These are phyloP conservation scores for Candida ulmi DNA, from an alignment of 805 yeast genomes.

Conservation along the genomic window DNA sequence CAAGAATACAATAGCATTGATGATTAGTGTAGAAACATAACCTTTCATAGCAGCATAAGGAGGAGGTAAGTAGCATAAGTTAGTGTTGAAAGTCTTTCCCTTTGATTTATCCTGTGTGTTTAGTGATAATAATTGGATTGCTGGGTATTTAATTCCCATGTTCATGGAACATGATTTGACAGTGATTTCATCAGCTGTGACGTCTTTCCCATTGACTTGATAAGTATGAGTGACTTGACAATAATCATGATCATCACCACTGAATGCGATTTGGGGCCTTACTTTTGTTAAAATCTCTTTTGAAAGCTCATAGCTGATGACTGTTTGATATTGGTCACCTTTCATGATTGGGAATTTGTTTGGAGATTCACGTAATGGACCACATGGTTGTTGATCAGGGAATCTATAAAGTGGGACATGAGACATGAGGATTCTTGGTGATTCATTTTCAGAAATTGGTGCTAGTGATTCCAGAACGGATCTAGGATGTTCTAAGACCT, in stretches of 20 bases:
- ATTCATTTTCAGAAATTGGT: slow-evolving; percentile 18
- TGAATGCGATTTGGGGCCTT: slow-evolving; percentile 64
- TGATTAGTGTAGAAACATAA: slow-evolving; percentile 25
- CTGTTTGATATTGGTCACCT: slow-evolving; percentile 90
- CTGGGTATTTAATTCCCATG: slow-evolving; percentile 83
- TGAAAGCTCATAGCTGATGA: slow-evolving; percentile 58
- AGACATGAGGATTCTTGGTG: slow-evolving; percentile 65
- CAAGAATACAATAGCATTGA: slow-evolving; percentile 15
- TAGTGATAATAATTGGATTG: slow-evolving; percentile 75
- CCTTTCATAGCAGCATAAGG: slow-evolving; percentile 40
- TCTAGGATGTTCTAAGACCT: slow-evolving; percentile 41
- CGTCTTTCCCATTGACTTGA: slow-evolving; percentile 17
- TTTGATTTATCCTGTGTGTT: slow-evolving; percentile 23
- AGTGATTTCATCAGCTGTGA: slow-evolving; percentile 64
- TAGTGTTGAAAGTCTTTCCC: slow-evolving; percentile 32
- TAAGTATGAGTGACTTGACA: slow-evolving; percentile 66
- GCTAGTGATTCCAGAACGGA: slow-evolving; percentile 42
- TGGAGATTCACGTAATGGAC: slow-evolving; percentile 66
- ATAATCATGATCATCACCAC: slow-evolving; percentile 97
- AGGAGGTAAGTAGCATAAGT: slow-evolving; percentile 51
- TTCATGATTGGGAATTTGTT: slow-evolving; percentile 59
- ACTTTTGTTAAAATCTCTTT: slow-evolving; percentile 51
- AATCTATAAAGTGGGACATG: slow-evolving; percentile 88
- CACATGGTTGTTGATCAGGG: slow-evolving; percentile 61
- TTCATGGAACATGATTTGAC: slow-evolving; percentile 91